These are phyloP conservation scores for Beauveria bassiana DNA, from an alignment of 2,329 filamentous ascomycete species.

Conservation along the genomic window DNA sequence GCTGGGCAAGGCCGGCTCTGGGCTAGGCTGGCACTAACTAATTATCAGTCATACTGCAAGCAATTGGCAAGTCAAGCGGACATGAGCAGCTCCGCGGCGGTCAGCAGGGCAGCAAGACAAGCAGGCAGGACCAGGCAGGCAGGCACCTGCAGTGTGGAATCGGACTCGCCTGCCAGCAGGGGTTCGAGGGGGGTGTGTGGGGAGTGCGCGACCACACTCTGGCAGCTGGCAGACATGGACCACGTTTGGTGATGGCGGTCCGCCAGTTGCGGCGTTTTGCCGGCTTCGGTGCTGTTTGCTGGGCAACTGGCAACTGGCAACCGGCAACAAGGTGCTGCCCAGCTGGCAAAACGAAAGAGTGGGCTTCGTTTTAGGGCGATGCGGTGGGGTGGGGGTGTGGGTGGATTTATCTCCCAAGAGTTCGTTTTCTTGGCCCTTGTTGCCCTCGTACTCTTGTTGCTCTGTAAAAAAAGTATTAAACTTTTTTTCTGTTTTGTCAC, in stretches of 20 bases:
- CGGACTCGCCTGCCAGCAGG: not conserved
- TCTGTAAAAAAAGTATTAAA: too few species aligned
- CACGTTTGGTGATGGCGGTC: not conserved
- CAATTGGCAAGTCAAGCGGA: not conserved
- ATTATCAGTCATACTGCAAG: too few species aligned
- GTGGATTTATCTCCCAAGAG: not conserved
- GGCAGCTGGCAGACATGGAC: not conserved
- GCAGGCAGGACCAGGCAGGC: not conserved
- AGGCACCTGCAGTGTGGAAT: not conserved
- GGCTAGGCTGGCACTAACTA: not conserved
- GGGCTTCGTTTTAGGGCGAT: not conserved
- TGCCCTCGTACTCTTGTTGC: too few species aligned
- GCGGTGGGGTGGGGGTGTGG: not conserved
- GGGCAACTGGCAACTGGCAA: too few species aligned
- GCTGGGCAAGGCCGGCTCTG: not conserved
- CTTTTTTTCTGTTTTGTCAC: too few species aligned
- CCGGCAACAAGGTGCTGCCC: not conserved
- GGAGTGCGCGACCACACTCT: not conserved
- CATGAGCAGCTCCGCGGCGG: not conserved
- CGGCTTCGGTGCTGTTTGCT: not conserved
- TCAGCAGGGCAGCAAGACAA: constrained; percentile 1
- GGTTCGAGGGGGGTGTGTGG: not conserved
- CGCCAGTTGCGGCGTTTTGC: not conserved
- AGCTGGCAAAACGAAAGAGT: constrained; percentile 4
- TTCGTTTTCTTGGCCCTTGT: too few species aligned